phyloP scores from a whole-genome alignment of 1,284 basidiomycete species.

The Pseudozyma hubeiensis region DNA sequence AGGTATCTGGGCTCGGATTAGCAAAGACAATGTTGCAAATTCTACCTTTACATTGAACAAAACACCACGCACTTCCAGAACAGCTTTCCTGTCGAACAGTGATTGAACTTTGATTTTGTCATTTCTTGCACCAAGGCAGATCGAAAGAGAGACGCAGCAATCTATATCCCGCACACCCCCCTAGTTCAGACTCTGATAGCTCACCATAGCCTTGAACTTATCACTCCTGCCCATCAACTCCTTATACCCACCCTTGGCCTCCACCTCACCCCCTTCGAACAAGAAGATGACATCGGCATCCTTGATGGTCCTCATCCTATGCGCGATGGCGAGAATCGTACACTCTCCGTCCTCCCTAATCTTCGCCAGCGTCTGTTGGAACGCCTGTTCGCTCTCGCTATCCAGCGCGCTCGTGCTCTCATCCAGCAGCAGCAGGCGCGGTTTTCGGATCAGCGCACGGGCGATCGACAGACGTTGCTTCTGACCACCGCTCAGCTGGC shows the following conservation, averaged over 20 bases:
- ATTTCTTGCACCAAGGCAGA: background rate
- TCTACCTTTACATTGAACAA: no score
- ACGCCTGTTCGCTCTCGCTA: conserved; percentile 58
- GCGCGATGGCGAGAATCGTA: conserved; percentile 63
- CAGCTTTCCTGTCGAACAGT: no score
- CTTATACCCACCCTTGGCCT: conserved; percentile 54
- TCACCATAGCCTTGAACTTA: conserved; percentile 56
- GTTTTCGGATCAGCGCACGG: conserved; percentile 61
- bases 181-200: conserved; percentile 48
- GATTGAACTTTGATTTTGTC: no score
- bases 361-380: conserved; percentile 50
- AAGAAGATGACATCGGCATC: conserved; percentile 63
- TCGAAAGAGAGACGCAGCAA: background rate
- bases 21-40: background rate
- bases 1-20: conserved; percentile 74
- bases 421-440: conserved; percentile 57
- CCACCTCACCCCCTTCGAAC: conserved; percentile 51
- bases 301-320: conserved; percentile 61
- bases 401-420: conserved; percentile 66
- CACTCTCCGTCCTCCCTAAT: conserved; percentile 54
- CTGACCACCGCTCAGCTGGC: conserved; percentile 64
- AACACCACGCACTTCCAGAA: no score
- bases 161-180: no score
- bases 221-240: conserved; percentile 39
- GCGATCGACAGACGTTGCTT: conserved; percentile 62